A percentile compares a stretch with the other conserved stretches of the same genome.
phyloP scores from a whole-genome alignment of 139 green algal genomes.

The Chlorella sp. region DNA sequence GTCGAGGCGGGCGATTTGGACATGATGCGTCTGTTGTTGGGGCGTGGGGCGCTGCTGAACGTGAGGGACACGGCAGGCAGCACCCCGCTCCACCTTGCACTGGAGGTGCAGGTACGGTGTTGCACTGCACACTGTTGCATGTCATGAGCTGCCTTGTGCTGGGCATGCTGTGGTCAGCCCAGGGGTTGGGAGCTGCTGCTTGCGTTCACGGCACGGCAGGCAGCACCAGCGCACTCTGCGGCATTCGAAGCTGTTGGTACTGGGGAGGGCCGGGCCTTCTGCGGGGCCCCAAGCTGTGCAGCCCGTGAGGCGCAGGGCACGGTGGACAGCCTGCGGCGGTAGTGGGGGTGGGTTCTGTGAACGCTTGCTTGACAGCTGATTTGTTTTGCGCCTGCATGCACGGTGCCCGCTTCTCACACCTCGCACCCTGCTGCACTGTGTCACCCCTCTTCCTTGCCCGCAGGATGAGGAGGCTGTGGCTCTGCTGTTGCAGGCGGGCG shows the following conservation, averaged over 20 bases:
- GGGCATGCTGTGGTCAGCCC: no score
- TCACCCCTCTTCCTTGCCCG: not conserved
- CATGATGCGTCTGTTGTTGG: slow-evolving; percentile 16
- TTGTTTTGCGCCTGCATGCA: no score
- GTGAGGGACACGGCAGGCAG: not conserved
- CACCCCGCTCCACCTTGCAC: slow-evolving; percentile 9
- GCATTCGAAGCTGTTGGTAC: not conserved
- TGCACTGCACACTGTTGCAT: no score
- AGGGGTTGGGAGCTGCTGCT: not conserved
- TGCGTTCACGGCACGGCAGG: not conserved
- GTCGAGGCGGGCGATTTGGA: slow-evolving; percentile 4
- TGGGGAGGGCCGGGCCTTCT: not conserved
- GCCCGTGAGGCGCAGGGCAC: not conserved
- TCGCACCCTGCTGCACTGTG: not conserved
- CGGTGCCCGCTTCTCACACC: not conserved
- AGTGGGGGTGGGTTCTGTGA: not conserved
- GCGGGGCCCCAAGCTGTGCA: not conserved
- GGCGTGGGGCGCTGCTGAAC: slow-evolving; percentile 5
- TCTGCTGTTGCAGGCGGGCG: slow-evolving; percentile 2
- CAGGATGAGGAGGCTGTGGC: slow-evolving; percentile 12
- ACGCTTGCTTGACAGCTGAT: no score
- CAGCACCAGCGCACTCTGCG: no score
- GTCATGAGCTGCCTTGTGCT: not conserved
- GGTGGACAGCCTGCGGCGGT: not conserved
- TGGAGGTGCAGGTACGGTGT: slow-evolving; percentile 2